Evolutionary conservation across 148 eudicot species (phyloP), one percentile per base, ranked within the genome.

Genomic region (Silene uniflora): DNA sequence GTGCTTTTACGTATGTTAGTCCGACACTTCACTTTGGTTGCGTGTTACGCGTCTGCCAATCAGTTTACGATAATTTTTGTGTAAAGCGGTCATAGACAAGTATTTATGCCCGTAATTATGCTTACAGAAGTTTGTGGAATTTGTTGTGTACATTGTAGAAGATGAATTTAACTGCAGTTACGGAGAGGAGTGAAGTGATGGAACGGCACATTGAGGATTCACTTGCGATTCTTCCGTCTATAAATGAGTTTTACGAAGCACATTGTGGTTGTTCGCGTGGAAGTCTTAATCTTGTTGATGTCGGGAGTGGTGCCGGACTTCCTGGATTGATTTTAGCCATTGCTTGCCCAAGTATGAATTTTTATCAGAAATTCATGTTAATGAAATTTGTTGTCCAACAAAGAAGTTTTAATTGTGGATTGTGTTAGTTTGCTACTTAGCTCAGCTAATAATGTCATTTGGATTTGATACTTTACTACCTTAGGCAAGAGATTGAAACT

Each of bases 191-290:
- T 65, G 92, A 92, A 82, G 90, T 89, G 8, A 92, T 95, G 96
- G 92, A 92, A 54, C 85, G 98, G 80, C 97, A 95, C 49, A 76
- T 95, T 67, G 93, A 90, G 81, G 97, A 91, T 67, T 95, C 97
- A 3, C 88, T 92, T 27, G 88, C 98, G 2, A 88, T 92, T 64
- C 72, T 94, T 10, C 84, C 87, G 75, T 91, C 93, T 0, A 85
- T 94, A 19, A 81, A 69, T 32, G 85, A 81, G 62, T 79, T 78
- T 13, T 94, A 90, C 71, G 27, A 74, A 22, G 76, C 78, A 1
- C 86, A 84, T 82, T 90, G 97, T 67, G 90, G 83, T 47, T 65
- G 71, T 76, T 87, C 89, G 3, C 69, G 66, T 52, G 88, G 88
- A 8, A 78, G 69, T 22, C 72, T 94, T n/a, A 87, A 73, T 63